Conservation (phyloP, 208 protist species). For the Leishmania gerbilli region DNA sequence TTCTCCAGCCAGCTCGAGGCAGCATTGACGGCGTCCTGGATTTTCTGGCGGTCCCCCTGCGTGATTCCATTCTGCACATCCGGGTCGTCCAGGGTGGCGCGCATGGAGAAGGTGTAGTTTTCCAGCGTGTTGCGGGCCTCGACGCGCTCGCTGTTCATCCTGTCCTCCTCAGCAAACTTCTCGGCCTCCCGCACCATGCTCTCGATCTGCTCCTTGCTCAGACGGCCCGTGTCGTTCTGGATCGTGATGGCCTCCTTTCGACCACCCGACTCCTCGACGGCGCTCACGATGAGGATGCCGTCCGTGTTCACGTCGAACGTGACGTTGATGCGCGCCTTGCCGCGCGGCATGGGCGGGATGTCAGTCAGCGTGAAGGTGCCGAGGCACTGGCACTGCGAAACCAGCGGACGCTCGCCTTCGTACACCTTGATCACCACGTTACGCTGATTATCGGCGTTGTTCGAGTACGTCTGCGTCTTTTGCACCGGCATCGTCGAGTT, state of each 20-base stretch:
- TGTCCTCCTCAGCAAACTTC: constrained; percentile 93
- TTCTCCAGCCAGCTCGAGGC: constrained; percentile 65
- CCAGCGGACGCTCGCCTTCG: constrained; percentile 93
- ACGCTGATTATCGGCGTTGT: constrained; percentile 84
- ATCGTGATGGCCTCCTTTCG: constrained; percentile 90
- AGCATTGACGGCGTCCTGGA: constrained; percentile 52
- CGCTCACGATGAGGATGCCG: constrained; percentile 97
- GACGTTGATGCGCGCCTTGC: constrained; percentile 98
- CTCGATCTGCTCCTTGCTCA: constrained; percentile 96
- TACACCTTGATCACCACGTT: constrained; percentile 94
- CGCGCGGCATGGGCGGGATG: constrained; percentile 81
- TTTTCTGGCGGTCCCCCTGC: constrained; percentile 51
- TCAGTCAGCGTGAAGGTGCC: constrained; percentile 94
- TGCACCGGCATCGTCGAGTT: constrained; percentile 85
- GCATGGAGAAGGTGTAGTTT: constrained; percentile 84
- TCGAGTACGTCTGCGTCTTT: constrained; percentile 92
- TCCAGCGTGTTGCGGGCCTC: constrained; percentile 95
- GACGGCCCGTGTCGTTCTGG: constrained; percentile 97
- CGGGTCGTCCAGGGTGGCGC: constrained; percentile 57
- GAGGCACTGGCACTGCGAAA: constrained; percentile 94
- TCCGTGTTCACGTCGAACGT: constrained; percentile 99
- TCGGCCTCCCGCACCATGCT: constrained; percentile 96
- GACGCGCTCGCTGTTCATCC: constrained; percentile 75
- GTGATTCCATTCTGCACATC: constrained; percentile 52
- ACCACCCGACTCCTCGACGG: constrained; percentile 94